Evolutionary conservation across 2,329 filamentous ascomycete genomes (phyloP), one percentile per base, ranked within the genome.

Genomic region (Aspergillus sojae): DNA sequence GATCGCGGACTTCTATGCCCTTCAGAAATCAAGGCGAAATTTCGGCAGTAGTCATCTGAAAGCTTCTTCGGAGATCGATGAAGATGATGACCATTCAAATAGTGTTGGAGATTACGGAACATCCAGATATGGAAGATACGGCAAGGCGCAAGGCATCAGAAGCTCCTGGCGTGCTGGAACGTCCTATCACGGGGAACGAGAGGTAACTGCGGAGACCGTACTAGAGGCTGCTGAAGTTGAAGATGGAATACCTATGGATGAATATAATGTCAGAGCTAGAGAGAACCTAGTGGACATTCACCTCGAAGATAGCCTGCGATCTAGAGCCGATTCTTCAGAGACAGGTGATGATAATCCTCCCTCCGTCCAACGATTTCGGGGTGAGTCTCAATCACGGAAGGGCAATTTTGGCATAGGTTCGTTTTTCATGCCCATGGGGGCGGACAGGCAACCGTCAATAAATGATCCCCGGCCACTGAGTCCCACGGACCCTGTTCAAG

Each of bases 1-100:
- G 74, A 92, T 94, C 39, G 93, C 93, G n/a, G 95, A 98, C 78
- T 89, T 95, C 69, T 96, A 94, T 78, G 94, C 94, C 6, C 82
- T 99, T 62, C 94, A 98, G 78, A 87, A 91, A 70, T 98, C 94
- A 68, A 87, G 95, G 70, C 87, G 94, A 54, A 92, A 97, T 63
- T 94, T 97, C 74, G 92, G 93, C 16, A 89, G 90, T 16, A 93
- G 91, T 77, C 88, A 91, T 70, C 81, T 97, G 57, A 92, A 91
- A 43, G 93, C 96, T 69, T 97, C 93, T 66, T 90, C 91, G 2
- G 94, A 96, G 70, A 88, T 91, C 2, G 93, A 95, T 57, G 88
- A 91, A 48, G 89, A 90, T 58, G 85, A 80, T n/a, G 87, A 84
- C 71, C 81, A 80, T 39, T 58, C 57, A 53, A 86, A 88, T 34